Evolutionary conservation across 495 filamentous ascomycete genomes (phyloP).

Genomic region (Neurospora tetrasperma): DNA sequence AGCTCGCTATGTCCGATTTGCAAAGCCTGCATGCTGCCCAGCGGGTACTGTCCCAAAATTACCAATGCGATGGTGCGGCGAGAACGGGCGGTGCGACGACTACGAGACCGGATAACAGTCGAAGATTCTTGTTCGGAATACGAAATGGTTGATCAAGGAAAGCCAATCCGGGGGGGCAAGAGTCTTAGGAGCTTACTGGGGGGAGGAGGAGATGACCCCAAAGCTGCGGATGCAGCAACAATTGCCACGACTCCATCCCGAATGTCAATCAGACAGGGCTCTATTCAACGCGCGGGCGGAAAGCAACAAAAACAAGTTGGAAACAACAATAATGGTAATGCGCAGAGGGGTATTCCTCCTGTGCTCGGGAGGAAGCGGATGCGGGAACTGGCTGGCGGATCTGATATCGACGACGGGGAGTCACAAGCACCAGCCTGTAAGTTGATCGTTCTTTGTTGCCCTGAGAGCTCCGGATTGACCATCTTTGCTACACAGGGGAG

Average conservation of each 20-base stretch:
- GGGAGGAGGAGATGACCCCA: background rate
- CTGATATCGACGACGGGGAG: constrained; percentile 13
- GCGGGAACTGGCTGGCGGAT: constrained; percentile 20
- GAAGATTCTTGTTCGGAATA: constrained; percentile 8
- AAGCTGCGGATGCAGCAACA: constrained; percentile 6
- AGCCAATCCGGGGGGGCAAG: constrained; percentile 6
- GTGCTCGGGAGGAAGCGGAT: constrained; percentile 18
- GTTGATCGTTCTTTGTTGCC: background rate
- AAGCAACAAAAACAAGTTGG: constrained; percentile 1
- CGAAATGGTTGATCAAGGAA: constrained; percentile 2
- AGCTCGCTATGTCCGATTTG: constrained; percentile 82
- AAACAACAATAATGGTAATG: background rate
- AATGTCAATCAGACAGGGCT: background rate
- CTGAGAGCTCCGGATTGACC: background rate
- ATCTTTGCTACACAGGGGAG: constrained; percentile 9
- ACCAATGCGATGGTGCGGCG: constrained; percentile 78
- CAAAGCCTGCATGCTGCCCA: constrained; percentile 62
- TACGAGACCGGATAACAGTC: constrained; percentile 21
- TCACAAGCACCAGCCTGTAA: constrained; percentile 12
- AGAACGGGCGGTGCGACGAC: constrained; percentile 47
- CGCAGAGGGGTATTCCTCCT: background rate
- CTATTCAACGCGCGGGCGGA: background rate
- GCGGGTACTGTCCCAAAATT: constrained; percentile 55
- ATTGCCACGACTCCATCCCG: constrained; percentile 1
- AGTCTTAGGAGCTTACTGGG: constrained; percentile 10